phyloP scores from a whole-genome alignment of 2,329 filamentous ascomycete species.

The Colletotrichum sp. region DNA sequence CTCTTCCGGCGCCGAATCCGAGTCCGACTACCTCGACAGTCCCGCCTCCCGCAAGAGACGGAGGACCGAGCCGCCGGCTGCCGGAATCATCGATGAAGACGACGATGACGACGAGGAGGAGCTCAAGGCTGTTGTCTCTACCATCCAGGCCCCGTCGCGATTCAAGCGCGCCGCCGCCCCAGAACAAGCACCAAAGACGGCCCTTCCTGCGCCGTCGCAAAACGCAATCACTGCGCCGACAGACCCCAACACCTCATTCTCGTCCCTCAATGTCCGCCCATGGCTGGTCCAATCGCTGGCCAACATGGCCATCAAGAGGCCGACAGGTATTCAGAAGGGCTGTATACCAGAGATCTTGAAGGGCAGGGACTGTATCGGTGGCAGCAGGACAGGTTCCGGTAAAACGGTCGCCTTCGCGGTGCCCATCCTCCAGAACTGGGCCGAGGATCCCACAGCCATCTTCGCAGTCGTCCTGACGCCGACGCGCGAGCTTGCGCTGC shows the following conservation, averaged over 20 bases:
- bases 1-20: slow-evolving; percentile 28
- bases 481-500: slow-evolving; percentile 88
- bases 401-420: slow-evolving; percentile 97
- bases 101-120: slow-evolving; percentile 35
- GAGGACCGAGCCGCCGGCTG: slow-evolving; percentile 34
- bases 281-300: slow-evolving; percentile 86
- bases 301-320: slow-evolving; percentile 80
- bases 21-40: slow-evolving; percentile 56
- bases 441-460: slow-evolving; percentile 88
- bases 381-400: slow-evolving; percentile 92
- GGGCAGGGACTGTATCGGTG: slow-evolving; percentile 92
- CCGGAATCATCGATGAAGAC: slow-evolving; percentile 28
- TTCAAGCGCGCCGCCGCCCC: slow-evolving; percentile 36
- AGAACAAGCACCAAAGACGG: slow-evolving; percentile 17
- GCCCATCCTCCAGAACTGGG: slow-evolving; percentile 92
- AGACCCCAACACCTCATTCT: slow-evolving; percentile 69
- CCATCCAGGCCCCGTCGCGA: slow-evolving; percentile 57
- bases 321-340: slow-evolving; percentile 89
- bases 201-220: slow-evolving; percentile 21
- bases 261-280: slow-evolving; percentile 73
- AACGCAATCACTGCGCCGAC: slow-evolving; percentile 53
- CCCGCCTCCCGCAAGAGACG: slow-evolving; percentile 49
- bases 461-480: slow-evolving; percentile 90
- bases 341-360: slow-evolving; percentile 93
- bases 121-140: slow-evolving; percentile 39